Base-by-base conservation (phyloP, 31 red algal species). In the Bonnemaisonia californica region DNA sequence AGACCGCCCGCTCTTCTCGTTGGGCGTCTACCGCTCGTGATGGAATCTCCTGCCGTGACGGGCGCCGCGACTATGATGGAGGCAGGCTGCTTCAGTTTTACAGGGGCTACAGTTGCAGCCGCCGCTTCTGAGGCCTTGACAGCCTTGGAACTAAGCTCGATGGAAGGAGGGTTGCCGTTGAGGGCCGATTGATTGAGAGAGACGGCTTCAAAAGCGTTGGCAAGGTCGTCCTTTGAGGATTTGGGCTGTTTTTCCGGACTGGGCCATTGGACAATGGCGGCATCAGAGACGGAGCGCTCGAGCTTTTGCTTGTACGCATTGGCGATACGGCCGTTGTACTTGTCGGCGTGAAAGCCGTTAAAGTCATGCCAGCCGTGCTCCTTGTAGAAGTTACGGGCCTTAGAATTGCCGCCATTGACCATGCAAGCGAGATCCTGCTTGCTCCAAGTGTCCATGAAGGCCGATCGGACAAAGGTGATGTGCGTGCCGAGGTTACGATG, bases 381-480 rank as follows among this genome's bases (percentile, higher is more conserved):
- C 51, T 89, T 89, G 77, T 75, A 98, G 74, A 92, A 98, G 0
- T 45, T 56, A n/a, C 84, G 60, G 12, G 95, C 95, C 47, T 88
- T 87, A 18, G 47, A 71, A 41, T 98, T 98, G n/a, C 95, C 95
- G 74, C 95, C 95, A 32, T 77, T 39, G 26, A 87, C 61, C 95
- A 98, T 98, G 51, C 74, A 60, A 13, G 65, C 67, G 21, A 98
- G 56, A 32, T 98, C 84, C 36, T 77, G 51, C 22, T 82, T 76
- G 11, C 81, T 74, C 95, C 95, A 98, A 27, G 91, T 84, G 86
- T 98, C 95, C 92, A 98, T 94, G 19, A 82, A 74, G 36, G 83
- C 84, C 13, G 95, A 98, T 2, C 95, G 83, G 19, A 98, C 95
- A 81, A 98, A 98, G 29, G 91, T 98, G 4, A 98, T 79, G 66